Percentiles rank a stretch among this genome's conserved stretches.
phyloP scores from a whole-genome alignment of 1,284 basidiomycete genomes.

The Erythrobasidium hasegawianum region DNA sequence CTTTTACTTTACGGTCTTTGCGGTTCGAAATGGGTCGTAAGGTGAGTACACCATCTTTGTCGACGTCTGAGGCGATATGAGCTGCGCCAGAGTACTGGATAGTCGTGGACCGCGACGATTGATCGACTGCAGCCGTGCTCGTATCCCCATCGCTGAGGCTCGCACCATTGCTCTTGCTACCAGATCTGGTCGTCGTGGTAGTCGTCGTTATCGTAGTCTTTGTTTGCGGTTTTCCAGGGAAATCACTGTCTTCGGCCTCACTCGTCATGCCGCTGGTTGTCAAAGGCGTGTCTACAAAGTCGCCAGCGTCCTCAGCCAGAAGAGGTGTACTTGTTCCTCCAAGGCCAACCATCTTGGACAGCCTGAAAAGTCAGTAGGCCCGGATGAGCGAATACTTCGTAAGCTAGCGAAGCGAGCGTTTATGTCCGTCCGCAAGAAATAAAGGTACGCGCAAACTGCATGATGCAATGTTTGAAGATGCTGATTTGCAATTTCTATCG shows the following conservation, averaged over 20 bases:
- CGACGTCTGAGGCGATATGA: slow-evolving; percentile 11
- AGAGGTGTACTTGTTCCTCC: no score
- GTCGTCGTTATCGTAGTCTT: slow-evolving; percentile 30
- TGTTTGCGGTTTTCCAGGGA: slow-evolving; percentile 1
- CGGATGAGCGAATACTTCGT: no score
- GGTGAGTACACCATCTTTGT: slow-evolving; percentile 24
- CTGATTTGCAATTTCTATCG: no score
- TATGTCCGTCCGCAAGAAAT: no score
- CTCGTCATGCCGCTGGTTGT: no score
- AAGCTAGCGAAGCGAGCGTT: no score
- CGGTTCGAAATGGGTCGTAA: slow-evolving; percentile 21
- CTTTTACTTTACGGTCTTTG: slow-evolving; percentile 34
- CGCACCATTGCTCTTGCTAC: background rate
- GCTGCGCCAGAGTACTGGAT: slow-evolving; percentile 25
- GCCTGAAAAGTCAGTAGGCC: no score
- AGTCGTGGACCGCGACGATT: slow-evolving; percentile 12
- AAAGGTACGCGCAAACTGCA: no score
- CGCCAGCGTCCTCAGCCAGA: no score
- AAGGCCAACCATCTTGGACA: no score
- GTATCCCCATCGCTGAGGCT: background rate
- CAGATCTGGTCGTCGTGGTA: background rate
- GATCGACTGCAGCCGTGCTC: slow-evolving; percentile 3
- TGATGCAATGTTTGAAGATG: no score
- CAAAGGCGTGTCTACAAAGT: no score
- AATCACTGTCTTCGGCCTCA: background rate